phyloP scores from a whole-genome alignment of 768 basidiomycete genomes.

The Trametes meyenii region DNA sequence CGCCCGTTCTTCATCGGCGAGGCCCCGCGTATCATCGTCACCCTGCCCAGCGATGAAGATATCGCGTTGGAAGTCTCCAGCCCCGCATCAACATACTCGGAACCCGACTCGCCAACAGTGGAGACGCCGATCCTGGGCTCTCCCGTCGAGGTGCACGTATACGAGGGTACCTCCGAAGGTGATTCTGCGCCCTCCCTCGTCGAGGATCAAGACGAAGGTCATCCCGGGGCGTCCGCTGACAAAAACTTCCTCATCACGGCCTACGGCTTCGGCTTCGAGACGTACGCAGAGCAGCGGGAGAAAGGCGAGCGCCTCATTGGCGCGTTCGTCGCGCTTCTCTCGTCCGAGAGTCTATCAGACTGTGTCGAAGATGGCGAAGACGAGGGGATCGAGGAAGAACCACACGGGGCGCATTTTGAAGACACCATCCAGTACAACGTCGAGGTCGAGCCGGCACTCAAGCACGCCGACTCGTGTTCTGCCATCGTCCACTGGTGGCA shows the following conservation, averaged over 20 bases:
- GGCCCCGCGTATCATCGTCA: neutral
- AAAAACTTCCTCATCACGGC: neutral
- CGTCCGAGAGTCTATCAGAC: neutral
- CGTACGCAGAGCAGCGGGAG: neutral
- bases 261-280: no score
- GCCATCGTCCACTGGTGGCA: neutral
- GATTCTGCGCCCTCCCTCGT: neutral
- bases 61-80: neutral
- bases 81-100: neutral
- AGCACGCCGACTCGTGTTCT: neutral
- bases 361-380: neutral
- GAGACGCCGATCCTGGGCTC: constrained; percentile 1
- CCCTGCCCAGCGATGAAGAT: neutral
- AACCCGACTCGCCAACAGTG: constrained; percentile 8
- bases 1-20: neutral
- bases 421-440: neutral
- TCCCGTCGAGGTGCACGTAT: neutral
- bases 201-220: neutral
- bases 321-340: neutral
- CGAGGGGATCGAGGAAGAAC: neutral
- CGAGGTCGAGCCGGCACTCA: neutral
- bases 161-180: neutral
- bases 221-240: neutral
- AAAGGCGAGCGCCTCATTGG: neutral
- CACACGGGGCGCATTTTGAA: neutral